Conservation (phyloP, 2,329 filamentous ascomycete species). For the Leptographium flavum region DNA sequence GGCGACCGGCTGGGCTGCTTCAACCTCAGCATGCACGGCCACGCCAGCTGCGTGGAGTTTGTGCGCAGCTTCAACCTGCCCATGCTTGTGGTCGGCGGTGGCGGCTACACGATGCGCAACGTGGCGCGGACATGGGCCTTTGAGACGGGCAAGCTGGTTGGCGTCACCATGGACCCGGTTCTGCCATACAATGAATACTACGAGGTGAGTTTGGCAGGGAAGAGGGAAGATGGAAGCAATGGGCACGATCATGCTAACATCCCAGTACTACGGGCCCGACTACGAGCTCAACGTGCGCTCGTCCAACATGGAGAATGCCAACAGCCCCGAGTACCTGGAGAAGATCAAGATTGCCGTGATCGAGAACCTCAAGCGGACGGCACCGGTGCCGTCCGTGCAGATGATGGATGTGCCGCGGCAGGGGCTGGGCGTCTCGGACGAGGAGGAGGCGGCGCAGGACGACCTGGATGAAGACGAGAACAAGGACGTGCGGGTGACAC, state of each 20-base stretch:
- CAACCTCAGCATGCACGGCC: constrained; percentile 92
- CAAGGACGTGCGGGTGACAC: constrained; percentile 67
- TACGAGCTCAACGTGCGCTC: constrained; percentile 83
- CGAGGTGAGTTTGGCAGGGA: constrained; percentile 32
- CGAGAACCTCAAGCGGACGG: constrained; percentile 76
- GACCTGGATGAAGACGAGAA: constrained; percentile 74
- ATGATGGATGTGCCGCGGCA: constrained; percentile 63
- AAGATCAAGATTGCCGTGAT: constrained; percentile 69
- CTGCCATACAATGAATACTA: constrained; percentile 97
- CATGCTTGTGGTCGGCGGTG: constrained; percentile 84
- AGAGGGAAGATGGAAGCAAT: background rate
- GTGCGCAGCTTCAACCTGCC: constrained; percentile 78
- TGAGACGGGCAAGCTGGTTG: constrained; percentile 82
- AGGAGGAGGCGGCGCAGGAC: constrained; percentile 51
- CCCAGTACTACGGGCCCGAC: constrained; percentile 80
- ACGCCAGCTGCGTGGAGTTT: constrained; percentile 86
- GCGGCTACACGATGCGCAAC: constrained; percentile 94
- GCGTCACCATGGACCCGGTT: constrained; percentile 65
- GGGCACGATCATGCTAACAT: background rate
- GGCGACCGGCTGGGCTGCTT: constrained; percentile 92
- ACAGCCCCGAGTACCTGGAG: constrained; percentile 67
- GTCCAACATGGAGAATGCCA: constrained; percentile 82
- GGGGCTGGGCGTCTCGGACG: constrained; percentile 48
- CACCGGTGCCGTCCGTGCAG: constrained; percentile 79
- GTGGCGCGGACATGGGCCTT: constrained; percentile 95